Percentiles rank a stretch among this genome's conserved stretches.
Conservation (phyloP, 441 rosid species). For the Pelargonium fulgidum region DNA sequence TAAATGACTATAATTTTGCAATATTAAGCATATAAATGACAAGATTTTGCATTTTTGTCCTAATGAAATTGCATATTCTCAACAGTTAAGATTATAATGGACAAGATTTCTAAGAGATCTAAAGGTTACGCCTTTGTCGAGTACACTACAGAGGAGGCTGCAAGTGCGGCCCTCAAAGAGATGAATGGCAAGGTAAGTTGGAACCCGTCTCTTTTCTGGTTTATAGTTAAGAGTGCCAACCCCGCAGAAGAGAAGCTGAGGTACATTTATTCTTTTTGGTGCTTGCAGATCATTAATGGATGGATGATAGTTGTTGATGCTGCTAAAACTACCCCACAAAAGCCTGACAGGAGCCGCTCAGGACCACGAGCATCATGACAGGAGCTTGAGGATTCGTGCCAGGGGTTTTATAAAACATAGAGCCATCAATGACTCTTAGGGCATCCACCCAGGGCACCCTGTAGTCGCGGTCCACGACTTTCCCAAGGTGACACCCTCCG, state of each 20-base stretch:
- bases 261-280: constrained; percentile 7
- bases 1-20: not conserved
- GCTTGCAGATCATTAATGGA: constrained; percentile 80
- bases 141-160: constrained; percentile 90
- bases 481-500: constrained; percentile 52
- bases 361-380: constrained; percentile 57
- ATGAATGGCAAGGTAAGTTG: constrained; percentile 85
- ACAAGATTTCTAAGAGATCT: constrained; percentile 92
- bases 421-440: constrained; percentile 49
- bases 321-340: constrained; percentile 56
- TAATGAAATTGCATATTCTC: constrained; percentile 8
- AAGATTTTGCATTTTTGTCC: too few relatives aligned
- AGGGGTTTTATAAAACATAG: constrained; percentile 47
- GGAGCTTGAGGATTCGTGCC: constrained; percentile 71
- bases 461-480: constrained; percentile 45
- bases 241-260: not conserved
- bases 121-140: constrained; percentile 87
- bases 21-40: too few relatives aligned
- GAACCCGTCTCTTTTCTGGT: not conserved
- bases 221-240: too few relatives aligned
- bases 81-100: constrained; percentile 87
- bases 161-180: constrained; percentile 72
- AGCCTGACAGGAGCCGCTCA: constrained; percentile 30
- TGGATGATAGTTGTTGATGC: constrained; percentile 98
- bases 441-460: constrained; percentile 44